Base-by-base conservation (phyloP, 2,329 filamentous ascomycete genomes). In the Penicillium expansum region DNA sequence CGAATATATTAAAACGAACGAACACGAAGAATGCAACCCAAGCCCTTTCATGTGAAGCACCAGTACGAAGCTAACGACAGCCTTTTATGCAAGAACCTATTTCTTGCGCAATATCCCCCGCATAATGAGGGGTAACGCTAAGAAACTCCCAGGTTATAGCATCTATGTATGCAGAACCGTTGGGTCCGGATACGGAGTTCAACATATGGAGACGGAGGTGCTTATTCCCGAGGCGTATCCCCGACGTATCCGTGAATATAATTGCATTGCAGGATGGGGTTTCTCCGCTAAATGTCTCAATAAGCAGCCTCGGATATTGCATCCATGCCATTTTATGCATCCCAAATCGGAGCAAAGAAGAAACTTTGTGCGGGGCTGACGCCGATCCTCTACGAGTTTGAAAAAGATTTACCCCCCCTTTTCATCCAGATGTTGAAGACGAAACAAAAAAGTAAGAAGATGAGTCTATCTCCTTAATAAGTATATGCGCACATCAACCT, bases 281-380 rank as follows among this genome's bases (percentile, higher is more conserved):
- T 22, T 9, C 13, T 20, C 52, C 30, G 16, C n/a, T 16, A 24
- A 52, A 52, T 32, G 29, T 18, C 37, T 45, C 22, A 52, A 6
- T 5, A 37, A 27, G 30, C 30, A 29, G 32, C 39, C 37, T 49
- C 45, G 44, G 52, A 42, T 16, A 27, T 30, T n/a, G 24, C 24
- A 52, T 42, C 20, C 13, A 9, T 20, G 16, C 41, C 13, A 9
- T 33, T 14, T 6, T 20, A 22, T 32, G 42, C 3, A 16, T 39
- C 37, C 44, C 39, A 42, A 9, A 11, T 24, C 5, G 35, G n/a
- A 47, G 20, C 7, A 29, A 47, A 13, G 22, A 39, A 30, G 7
- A 33, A 27, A 52, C 16, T 38, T n/a, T 35, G 29, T 51, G 54
- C 42, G 48, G 54, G 54, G 54, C 33, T 41, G 29, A 35, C 20